Base-by-base conservation (phyloP, 2,329 filamentous ascomycete species). In the Hymenotorrendiella dingleyae region DNA sequence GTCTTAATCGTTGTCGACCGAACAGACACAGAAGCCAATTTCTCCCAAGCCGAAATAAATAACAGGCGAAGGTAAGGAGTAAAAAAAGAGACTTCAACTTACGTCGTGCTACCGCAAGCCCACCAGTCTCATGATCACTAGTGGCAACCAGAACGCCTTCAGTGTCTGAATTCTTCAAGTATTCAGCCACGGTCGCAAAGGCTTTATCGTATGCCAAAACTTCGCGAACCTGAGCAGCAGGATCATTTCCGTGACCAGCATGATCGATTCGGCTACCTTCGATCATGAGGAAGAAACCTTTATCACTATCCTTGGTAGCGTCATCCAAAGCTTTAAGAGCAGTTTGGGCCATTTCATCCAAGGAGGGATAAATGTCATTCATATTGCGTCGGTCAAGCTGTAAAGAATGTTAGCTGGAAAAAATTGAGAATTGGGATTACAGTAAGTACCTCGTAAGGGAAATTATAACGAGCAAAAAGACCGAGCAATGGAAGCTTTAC, bases 271-370 rank as follows among this genome's bases (percentile, higher is more conserved):
- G 77, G 56, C 87, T 94, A 4, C 90, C 93, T 65, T 98, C 93
- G 48, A 98, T 94, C 91, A 98, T 95, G 55, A 98, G 72, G 67
- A 98, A 98, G 72, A 97, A 98, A 4, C 93, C 93, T 64, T 94
- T 81, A 30, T 97, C 88, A 49, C 78, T 88, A 59, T 90, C 73
- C 58, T 78, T 73, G 0, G 93, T 96, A 0, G 90, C 93, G 46
- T 81, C 80, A 49, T 84, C 84, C 19, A 98, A 76, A 1, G 86
- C 81, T 11, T 74, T 78, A 48, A 98, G 71, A 1, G 93, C 91
- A 12, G 86, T 87, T 54, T 76, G 74, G 7, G 91, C 80, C 89
- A 96, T 97, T 65, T 96, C 90, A 60, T 86, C 85, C 29, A 98
- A 71, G 12, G 87, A 91, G 3, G 93, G 93, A 60, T 95, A 97